These are phyloP conservation scores for Russula sp. DNA, from an alignment of 768 basidiomycete species.

Conservation along the genomic window DNA sequence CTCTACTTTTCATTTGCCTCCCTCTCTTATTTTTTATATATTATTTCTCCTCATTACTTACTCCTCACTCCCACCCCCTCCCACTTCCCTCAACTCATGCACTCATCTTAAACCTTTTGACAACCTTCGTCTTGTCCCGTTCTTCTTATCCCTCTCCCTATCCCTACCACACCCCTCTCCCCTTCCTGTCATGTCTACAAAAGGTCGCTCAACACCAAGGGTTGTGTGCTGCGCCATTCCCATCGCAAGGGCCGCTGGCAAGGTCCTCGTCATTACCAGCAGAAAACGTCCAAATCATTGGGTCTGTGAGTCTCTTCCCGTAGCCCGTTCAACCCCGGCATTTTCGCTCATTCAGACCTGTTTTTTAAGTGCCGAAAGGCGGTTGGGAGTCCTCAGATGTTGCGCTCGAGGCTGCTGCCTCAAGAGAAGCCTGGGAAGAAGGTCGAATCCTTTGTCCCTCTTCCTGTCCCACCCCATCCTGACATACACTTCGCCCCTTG, in stretches of 20 bases:
- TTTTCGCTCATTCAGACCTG: slow-evolving; percentile 20
- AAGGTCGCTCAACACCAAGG: slow-evolving; percentile 77
- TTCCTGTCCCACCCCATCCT: slow-evolving; percentile 70
- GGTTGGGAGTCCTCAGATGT: slow-evolving; percentile 85
- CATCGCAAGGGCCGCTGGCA: slow-evolving; percentile 66
- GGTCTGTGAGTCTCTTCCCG: slow-evolving; percentile 70
- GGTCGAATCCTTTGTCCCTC: slow-evolving; percentile 84
- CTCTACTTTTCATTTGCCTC: neutral
- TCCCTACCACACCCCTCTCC: slow-evolving; percentile 3
- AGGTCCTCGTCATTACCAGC: slow-evolving; percentile 81
- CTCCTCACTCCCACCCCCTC: neutral
- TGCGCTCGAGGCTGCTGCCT: slow-evolving; percentile 81
- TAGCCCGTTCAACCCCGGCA: neutral
- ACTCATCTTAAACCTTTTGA: slow-evolving; percentile 26
- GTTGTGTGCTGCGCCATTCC: slow-evolving; percentile 91
- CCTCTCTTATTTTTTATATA: neutral
- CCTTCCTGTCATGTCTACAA: slow-evolving; percentile 40
- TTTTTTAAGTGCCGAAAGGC: slow-evolving; percentile 61
- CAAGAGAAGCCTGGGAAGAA: slow-evolving; percentile 93
- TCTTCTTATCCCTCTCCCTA: slow-evolving; percentile 3
- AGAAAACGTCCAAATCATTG: slow-evolving; percentile 76
- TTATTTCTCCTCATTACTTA: neutral
- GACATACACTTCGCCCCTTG: slow-evolving; percentile 49
- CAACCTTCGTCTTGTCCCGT: slow-evolving; percentile 4
- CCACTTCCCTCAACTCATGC: slow-evolving; percentile 26